Percentiles rank a stretch among this genome's conserved stretches.
Evolutionary conservation across 1,284 basidiomycete genomes (phyloP).

Genomic region (Ganoderma meredithae): DNA sequence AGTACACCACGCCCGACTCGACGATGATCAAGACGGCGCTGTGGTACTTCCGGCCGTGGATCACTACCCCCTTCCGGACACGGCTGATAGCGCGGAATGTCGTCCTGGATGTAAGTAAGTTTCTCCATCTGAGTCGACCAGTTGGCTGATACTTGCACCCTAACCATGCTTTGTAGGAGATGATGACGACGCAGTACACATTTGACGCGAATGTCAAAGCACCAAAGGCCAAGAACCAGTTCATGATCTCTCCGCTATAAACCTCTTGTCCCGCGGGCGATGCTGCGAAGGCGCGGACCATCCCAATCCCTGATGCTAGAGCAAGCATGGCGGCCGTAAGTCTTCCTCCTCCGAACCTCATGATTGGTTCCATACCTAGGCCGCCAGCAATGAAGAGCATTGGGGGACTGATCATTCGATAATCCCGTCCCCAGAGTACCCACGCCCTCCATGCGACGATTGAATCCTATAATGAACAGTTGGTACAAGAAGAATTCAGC

Average conservation of each 20-base stretch:
- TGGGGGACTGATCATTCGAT: background rate
- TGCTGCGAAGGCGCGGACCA: conserved; percentile 7
- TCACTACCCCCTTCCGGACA: conserved; percentile 2
- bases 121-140: background rate
- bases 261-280: background rate
- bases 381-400: background rate
- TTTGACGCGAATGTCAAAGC: conserved; percentile 7
- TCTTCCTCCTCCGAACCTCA: background rate
- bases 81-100: background rate
- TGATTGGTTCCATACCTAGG: background rate
- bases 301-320: conserved; percentile 13
- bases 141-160: background rate
- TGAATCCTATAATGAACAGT: background rate
- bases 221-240: conserved; percentile 13
- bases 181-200: conserved; percentile 3
- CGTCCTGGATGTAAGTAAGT: background rate
- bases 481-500: background rate
- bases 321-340: background rate
- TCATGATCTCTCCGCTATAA: background rate
- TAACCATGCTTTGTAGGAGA: conserved; percentile 5
- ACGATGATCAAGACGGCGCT: conserved; percentile 18
- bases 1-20: conserved; percentile 23
- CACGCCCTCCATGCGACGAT: background rate
- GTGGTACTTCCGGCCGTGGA: background rate
- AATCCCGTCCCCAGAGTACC: background rate